Percentiles rank a stretch among this genome's conserved stretches.
Evolutionary conservation across 805 yeast genomes (phyloP).

Genomic region (Spathaspora hagerdaliae): DNA sequence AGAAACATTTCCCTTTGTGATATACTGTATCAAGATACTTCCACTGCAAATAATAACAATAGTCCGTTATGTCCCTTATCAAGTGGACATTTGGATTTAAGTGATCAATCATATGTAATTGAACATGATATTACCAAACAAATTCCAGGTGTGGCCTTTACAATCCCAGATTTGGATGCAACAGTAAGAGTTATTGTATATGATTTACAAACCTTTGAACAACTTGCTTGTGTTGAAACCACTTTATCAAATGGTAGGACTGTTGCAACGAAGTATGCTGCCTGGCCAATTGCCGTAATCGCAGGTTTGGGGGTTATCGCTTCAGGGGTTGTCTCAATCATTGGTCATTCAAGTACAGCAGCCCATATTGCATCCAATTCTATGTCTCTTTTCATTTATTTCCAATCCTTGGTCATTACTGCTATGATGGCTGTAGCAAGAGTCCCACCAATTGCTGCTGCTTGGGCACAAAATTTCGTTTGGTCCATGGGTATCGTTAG

Average conservation of each 20-base stretch:
- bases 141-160: constrained; percentile 82
- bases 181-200: constrained; percentile 69
- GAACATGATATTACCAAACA: constrained; percentile 37
- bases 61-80: constrained; percentile 71
- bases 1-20: constrained; percentile 62
- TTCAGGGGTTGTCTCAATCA: constrained; percentile 80
- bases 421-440: constrained; percentile 92
- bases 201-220: constrained; percentile 35
- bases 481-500: constrained; percentile 94
- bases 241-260: constrained; percentile 83
- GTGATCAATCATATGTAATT: constrained; percentile 42
- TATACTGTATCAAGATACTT: constrained; percentile 29
- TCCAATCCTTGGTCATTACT: constrained; percentile 88
- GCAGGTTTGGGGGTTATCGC: constrained; percentile 84
- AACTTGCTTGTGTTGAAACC: constrained; percentile 92
- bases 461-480: constrained; percentile 95
- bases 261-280: constrained; percentile 85
- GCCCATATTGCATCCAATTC: constrained; percentile 97
- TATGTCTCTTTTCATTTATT: constrained; percentile 85
- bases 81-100: constrained; percentile 80
- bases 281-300: constrained; percentile 95
- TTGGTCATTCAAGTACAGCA: constrained; percentile 89
- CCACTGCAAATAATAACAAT: background rate
- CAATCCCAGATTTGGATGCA: constrained; percentile 93
- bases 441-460: constrained; percentile 95